These are phyloP conservation scores for Pichia sp. DNA, from an alignment of 1,139 yeast species.

Conservation along the genomic window DNA sequence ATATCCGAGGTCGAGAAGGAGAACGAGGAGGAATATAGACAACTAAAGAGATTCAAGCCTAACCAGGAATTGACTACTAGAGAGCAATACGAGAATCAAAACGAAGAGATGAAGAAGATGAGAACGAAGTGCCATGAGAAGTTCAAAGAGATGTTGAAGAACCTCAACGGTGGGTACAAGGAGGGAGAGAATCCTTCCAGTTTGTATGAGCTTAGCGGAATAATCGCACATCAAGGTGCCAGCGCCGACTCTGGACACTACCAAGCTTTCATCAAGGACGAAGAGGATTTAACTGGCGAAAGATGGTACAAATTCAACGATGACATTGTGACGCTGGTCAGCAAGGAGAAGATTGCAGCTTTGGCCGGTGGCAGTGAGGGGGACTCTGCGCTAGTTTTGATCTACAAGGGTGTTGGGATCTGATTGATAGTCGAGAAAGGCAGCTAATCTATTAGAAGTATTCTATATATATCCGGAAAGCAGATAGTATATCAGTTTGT, in stretches of 20 bases:
- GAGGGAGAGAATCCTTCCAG: slow-evolving; percentile 81
- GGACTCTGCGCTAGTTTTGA: slow-evolving; percentile 84
- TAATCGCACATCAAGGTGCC: slow-evolving; percentile 91
- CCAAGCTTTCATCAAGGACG: slow-evolving; percentile 80
- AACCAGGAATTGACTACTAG: slow-evolving; percentile 27
- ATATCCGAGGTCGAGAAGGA: slow-evolving; percentile 74
- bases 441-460: not conserved
- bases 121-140: slow-evolving; percentile 45
- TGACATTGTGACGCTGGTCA: slow-evolving; percentile 76
- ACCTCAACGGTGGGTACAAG: slow-evolving; percentile 35
- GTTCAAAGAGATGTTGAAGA: slow-evolving; percentile 40
- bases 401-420: slow-evolving; percentile 74
- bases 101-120: slow-evolving; percentile 43
- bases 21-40: slow-evolving; percentile 66
- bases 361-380: slow-evolving; percentile 98
- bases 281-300: slow-evolving; percentile 56
- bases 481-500: slow-evolving; percentile 2
- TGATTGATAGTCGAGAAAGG: not conserved
- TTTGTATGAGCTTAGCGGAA: slow-evolving; percentile 75
- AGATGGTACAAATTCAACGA: slow-evolving; percentile 96
- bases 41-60: slow-evolving; percentile 63
- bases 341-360: slow-evolving; percentile 72
- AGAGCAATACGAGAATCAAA: slow-evolving; percentile 46
- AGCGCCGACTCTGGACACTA: slow-evolving; percentile 98
- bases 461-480: slow-evolving; percentile 2